Percentiles rank a stretch among this genome's conserved stretches.
These are phyloP conservation scores for Boechera divaricarpa DNA, from an alignment of 345 rosid species.

Conservation along the genomic window DNA sequence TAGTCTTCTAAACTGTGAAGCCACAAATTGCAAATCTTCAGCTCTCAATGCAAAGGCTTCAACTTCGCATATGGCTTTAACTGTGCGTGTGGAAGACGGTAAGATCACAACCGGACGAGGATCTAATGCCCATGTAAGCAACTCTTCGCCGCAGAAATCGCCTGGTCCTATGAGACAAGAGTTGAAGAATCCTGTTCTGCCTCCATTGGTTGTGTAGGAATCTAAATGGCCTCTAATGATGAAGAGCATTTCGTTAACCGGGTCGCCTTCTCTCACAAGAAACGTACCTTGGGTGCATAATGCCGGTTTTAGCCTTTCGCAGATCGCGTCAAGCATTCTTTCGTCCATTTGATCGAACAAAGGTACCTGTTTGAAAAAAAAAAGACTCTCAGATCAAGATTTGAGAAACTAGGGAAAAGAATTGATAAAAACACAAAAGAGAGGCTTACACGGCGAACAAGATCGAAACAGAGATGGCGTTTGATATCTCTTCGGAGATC, in stretches of 20 bases:
- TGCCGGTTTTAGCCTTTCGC: slow-evolving; percentile 87
- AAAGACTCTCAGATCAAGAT: not conserved
- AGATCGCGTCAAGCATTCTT: slow-evolving; percentile 85
- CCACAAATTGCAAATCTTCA: slow-evolving; percentile 83
- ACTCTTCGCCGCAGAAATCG: slow-evolving; percentile 89
- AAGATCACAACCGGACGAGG: slow-evolving; percentile 68
- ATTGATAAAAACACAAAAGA: not conserved
- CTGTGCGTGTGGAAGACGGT: slow-evolving; percentile 84
- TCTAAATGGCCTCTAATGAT: slow-evolving; percentile 85
- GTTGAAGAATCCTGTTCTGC: slow-evolving; percentile 83
- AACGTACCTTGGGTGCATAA: slow-evolving; percentile 73
- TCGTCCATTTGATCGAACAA: slow-evolving; percentile 96
- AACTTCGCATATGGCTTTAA: slow-evolving; percentile 77
- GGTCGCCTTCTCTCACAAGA: slow-evolving; percentile 91
- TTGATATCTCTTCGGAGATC: slow-evolving; percentile 88
- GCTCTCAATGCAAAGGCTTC: slow-evolving; percentile 85
- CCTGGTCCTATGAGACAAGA: slow-evolving; percentile 83
- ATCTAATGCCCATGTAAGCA: slow-evolving; percentile 88
- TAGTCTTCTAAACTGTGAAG: slow-evolving; percentile 73
- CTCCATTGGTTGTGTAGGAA: slow-evolving; percentile 95
- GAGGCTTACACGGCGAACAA: slow-evolving; percentile 80
- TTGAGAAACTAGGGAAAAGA: not conserved
- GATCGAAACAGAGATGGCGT: slow-evolving; percentile 88
- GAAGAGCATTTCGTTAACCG: slow-evolving; percentile 88
- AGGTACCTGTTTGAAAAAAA: slow-evolving; percentile 63